These are phyloP conservation scores for Chalciporus sphaerocephalus DNA, from an alignment of 768 basidiomycete species.

Conservation along the genomic window DNA sequence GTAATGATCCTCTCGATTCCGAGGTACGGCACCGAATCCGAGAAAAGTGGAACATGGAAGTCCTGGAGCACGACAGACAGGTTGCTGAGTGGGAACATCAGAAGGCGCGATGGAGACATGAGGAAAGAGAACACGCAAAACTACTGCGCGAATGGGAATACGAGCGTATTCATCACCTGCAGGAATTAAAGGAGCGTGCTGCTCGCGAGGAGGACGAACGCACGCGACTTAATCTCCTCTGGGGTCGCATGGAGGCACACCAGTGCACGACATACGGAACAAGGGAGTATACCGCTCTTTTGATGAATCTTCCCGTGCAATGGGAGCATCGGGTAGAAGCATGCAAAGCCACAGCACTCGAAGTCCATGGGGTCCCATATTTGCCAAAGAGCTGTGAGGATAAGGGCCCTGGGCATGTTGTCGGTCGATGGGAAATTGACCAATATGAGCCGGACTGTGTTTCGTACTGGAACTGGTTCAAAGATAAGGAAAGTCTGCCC, in stretches of 20 bases:
- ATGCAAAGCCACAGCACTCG: conserved; percentile 21
- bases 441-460: conserved; percentile 27
- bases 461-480: conserved; percentile 24
- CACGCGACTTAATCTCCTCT: conserved; percentile 18
- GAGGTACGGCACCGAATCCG: conserved; percentile 20
- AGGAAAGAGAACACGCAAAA: conserved; percentile 11
- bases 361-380: conserved; percentile 21
- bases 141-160: conserved; percentile 15
- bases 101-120: conserved; percentile 18
- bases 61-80: conserved; percentile 14
- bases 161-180: conserved; percentile 17
- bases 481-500: conserved; percentile 24
- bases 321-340: conserved; percentile 22
- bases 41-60: conserved; percentile 19
- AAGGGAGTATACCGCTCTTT: conserved; percentile 28
- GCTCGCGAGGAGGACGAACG: conserved; percentile 17
- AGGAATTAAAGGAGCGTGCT: conserved; percentile 14
- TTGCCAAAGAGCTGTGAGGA: conserved; percentile 23
- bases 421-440: conserved; percentile 28
- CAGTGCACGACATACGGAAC: conserved; percentile 27
- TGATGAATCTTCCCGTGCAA: conserved; percentile 25
- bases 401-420: conserved; percentile 13
- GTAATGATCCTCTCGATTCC: conserved; percentile 18
- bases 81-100: conserved; percentile 5
- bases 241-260: conserved; percentile 16